These are phyloP conservation scores for Mortierella sp. DNA, from an alignment of 371 early-diverging fungal genomes.

Conservation along the genomic window DNA sequence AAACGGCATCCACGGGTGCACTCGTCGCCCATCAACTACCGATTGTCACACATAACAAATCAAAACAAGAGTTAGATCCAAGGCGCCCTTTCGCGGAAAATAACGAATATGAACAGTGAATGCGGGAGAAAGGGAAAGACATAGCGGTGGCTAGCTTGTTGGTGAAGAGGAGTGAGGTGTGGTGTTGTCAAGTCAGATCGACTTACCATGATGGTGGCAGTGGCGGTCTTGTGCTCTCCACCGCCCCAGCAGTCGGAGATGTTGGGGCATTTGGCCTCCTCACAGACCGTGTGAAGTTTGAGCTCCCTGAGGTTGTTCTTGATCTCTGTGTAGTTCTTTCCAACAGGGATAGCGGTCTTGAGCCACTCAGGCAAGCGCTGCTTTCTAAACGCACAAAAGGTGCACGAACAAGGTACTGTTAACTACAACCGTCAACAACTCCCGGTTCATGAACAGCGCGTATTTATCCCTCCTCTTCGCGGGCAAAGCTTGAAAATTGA, in stretches of 20 bases:
- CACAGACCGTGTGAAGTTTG: slow-evolving; percentile 94
- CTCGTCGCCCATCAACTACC: slow-evolving; percentile 97
- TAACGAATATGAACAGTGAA: background rate
- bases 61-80: background rate
- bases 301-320: slow-evolving; percentile 93
- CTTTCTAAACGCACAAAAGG: slow-evolving; percentile 57
- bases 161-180: background rate
- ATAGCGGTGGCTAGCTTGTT: background rate
- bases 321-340: slow-evolving; percentile 84
- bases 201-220: slow-evolving; percentile 96
- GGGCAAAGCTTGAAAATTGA: background rate
- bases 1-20: slow-evolving; percentile 99
- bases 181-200: background rate
- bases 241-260: slow-evolving; percentile 99
- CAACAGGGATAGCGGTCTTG: slow-evolving; percentile 93
- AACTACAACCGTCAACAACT: background rate
- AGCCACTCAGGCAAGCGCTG: slow-evolving; percentile 94
- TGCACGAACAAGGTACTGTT: background rate
- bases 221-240: slow-evolving; percentile 95
- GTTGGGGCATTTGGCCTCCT: slow-evolving; percentile 98
- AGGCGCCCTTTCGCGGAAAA: background rate
- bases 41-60: background rate
- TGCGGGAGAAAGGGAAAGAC: background rate
- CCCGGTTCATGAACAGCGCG: background rate
- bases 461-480: background rate